Evolutionary conservation across 1,139 yeast genomes (phyloP).

Genomic region (Suhomyces yuchorum): DNA sequence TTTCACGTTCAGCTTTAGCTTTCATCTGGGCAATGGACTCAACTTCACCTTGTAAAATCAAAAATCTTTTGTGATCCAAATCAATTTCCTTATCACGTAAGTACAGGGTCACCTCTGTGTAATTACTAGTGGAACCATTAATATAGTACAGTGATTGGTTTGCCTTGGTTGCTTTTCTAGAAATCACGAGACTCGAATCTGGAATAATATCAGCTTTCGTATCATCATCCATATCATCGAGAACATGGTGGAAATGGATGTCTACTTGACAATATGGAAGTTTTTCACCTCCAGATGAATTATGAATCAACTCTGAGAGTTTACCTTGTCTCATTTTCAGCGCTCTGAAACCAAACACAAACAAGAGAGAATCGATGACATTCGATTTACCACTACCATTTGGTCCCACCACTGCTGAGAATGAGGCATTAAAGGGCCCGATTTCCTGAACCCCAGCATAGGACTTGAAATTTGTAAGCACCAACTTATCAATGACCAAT

Average conservation of each 20-base stretch:
- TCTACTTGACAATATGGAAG: slow-evolving; percentile 85
- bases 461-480: slow-evolving; percentile 85
- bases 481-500: slow-evolving; percentile 71
- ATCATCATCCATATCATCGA: slow-evolving; percentile 56
- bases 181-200: slow-evolving; percentile 63
- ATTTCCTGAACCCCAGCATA: slow-evolving; percentile 93
- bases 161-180: slow-evolving; percentile 77
- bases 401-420: slow-evolving; percentile 98
- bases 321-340: slow-evolving; percentile 96
- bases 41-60: slow-evolving; percentile 96
- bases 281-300: slow-evolving; percentile 68
- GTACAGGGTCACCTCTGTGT: slow-evolving; percentile 75
- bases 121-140: slow-evolving; percentile 68
- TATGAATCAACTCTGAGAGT: slow-evolving; percentile 86
- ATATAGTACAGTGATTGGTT: slow-evolving; percentile 80
- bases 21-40: slow-evolving; percentile 99
- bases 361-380: slow-evolving; percentile 92
- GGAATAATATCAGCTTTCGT: slow-evolving; percentile 43
- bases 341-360: slow-evolving; percentile 97
- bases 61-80: slow-evolving; percentile 89
- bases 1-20: slow-evolving; percentile 89
- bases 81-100: slow-evolving; percentile 88
- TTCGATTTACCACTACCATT: slow-evolving; percentile 98
- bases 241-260: slow-evolving; percentile 81
- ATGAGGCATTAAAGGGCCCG: slow-evolving; percentile 93